Percentiles rank a stretch among this genome's conserved stretches.
Evolutionary conservation across 345 rosid genomes (phyloP).

Genomic region (Cochlearia excelsa): DNA sequence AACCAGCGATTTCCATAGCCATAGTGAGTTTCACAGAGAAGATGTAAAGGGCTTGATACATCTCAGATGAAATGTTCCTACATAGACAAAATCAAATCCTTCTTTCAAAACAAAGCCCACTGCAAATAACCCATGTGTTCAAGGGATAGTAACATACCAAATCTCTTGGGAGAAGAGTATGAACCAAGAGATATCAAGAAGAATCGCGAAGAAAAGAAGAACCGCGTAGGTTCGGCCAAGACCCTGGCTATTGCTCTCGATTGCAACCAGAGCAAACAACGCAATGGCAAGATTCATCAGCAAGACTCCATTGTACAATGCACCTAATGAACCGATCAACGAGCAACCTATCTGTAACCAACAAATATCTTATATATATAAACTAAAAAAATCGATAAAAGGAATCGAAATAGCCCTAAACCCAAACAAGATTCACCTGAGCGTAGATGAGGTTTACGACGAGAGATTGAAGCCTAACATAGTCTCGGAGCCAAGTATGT

Average conservation of each 20-base stretch:
- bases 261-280: slow-evolving; percentile 75
- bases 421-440: slow-evolving; percentile 44
- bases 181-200: slow-evolving; percentile 69
- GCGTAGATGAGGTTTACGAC: slow-evolving; percentile 76
- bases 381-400: not conserved
- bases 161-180: slow-evolving; percentile 53
- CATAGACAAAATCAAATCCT: slow-evolving; percentile 3
- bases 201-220: slow-evolving; percentile 61
- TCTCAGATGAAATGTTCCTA: slow-evolving; percentile 62
- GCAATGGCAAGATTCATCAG: slow-evolving; percentile 64
- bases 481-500: slow-evolving; percentile 63
- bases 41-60: slow-evolving; percentile 46
- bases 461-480: slow-evolving; percentile 59
- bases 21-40: slow-evolving; percentile 75
- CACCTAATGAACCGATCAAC: slow-evolving; percentile 77
- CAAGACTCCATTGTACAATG: slow-evolving; percentile 73
- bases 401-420: not conserved
- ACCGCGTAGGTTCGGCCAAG: slow-evolving; percentile 72
- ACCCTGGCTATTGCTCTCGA: slow-evolving; percentile 72
- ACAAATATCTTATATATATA: not conserved
- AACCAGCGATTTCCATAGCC: slow-evolving; percentile 80
- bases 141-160: slow-evolving; percentile 42
- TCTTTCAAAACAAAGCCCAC: not conserved
- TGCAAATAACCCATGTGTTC: not conserved
- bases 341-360: slow-evolving; percentile 62